Evolutionary conservation across 2,329 filamentous ascomycete genomes (phyloP), one percentile per base, ranked within the genome.

Genomic region (Teratosphaeria zuluensis): DNA sequence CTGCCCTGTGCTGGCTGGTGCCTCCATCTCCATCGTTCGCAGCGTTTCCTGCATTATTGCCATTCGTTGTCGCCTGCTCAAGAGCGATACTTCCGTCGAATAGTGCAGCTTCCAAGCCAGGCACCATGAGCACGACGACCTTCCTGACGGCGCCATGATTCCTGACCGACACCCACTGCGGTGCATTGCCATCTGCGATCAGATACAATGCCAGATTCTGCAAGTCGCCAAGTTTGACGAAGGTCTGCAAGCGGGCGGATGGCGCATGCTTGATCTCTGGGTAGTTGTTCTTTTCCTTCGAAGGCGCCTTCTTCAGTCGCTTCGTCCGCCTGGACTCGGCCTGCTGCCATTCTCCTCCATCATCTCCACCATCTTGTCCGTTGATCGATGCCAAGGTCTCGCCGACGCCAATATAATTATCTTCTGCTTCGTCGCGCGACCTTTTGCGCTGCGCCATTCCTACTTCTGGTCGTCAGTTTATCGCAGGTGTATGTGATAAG

Each of bases 81-180:
- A 76, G 62, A 30, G 73, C 64, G 35, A 83, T 74, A 3, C 74
- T 76, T 38, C 83, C 80, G 71, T 88, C 84, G 75, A 97, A 95
- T 88, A 97, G 94, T 62, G 85, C 88, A 68, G 90, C 83, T 70
- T 97, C 92, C 28, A 99, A 76, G 0, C 94, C 94, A 11, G 94
- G 94, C 11, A 96, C 85, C 88, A 96, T 92, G 64, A 99, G 77
- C 48, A 89, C 83, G 32, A 97, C 92, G 32, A 95, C 87, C 75
- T 94, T 95, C 58, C 76, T 75, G 48, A 86, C 78, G 60, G 77
- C 75, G 19, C 73, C 74, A 52, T 80, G 80, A 68, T 85, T 80
- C 61, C 77, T 78, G 59, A 86, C 75, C 32, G 82, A 80, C 16
- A 84, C 79, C 83, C 83, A 86, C 67, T 84, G 81, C n/a, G 84